Evolutionary conservation across 345 rosid species (phyloP).

Genomic region (Sonneratia caseolaris): DNA sequence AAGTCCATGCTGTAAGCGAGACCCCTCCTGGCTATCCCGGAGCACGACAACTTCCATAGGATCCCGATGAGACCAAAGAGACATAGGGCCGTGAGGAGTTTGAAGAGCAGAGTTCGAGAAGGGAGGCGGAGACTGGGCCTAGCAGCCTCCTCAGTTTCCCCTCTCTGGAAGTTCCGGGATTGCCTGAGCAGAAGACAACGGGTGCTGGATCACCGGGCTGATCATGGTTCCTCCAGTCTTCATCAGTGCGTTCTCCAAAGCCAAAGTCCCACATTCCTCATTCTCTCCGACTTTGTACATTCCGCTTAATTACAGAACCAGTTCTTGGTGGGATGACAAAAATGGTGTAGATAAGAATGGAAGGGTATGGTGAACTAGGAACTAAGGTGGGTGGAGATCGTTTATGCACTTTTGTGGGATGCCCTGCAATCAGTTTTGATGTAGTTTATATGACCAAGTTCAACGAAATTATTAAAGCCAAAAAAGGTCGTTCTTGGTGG

Average conservation of each 20-base stretch:
- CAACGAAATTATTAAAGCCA: too few species aligned
- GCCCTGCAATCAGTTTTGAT: too few species aligned
- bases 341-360: too few species aligned
- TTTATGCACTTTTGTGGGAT: too few species aligned
- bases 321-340: too few species aligned
- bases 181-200: constrained; percentile 60
- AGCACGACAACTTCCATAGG: constrained; percentile 12
- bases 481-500: too few species aligned
- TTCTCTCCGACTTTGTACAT: neutral
- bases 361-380: too few species aligned
- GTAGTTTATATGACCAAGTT: too few species aligned
- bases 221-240: constrained; percentile 49
- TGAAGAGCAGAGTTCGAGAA: constrained; percentile 37
- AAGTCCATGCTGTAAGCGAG: constrained; percentile 27
- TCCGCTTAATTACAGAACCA: too few species aligned
- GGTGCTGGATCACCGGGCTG: constrained; percentile 53
- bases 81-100: constrained; percentile 10
- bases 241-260: constrained; percentile 31
- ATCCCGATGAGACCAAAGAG: constrained; percentile 15
- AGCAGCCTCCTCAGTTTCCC: constrained; percentile 32
- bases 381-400: too few species aligned
- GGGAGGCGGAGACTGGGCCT: constrained; percentile 41
- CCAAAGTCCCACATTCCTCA: neutral
- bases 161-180: constrained; percentile 20
- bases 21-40: constrained; percentile 17